phyloP scores from a whole-genome alignment of 2,329 filamentous ascomycete species.

The Didymella pomorum region DNA sequence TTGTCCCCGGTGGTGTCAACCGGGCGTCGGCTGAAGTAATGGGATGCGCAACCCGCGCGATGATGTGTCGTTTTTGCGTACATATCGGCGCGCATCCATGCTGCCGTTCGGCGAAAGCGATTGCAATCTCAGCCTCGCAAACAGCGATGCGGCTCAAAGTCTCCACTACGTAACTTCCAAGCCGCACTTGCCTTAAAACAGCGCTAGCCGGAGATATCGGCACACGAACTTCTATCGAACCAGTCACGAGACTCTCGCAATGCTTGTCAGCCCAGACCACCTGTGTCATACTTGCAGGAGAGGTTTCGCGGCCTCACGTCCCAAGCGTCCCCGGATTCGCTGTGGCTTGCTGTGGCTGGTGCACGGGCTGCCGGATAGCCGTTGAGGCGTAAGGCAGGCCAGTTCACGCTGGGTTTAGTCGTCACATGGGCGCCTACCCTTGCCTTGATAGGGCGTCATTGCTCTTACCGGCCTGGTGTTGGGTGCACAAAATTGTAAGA shows the following conservation, averaged over 20 bases:
- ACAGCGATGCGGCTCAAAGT: constrained; percentile 23
- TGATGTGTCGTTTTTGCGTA: constrained; percentile 1
- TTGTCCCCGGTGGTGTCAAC: not conserved
- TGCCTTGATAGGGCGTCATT: constrained; percentile 24
- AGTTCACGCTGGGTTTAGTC: constrained; percentile 17
- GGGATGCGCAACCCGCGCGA: not conserved
- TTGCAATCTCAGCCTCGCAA: constrained; percentile 14
- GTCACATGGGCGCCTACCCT: constrained; percentile 27
- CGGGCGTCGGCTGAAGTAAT: constrained; percentile 2
- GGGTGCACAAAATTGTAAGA: constrained; percentile 10
- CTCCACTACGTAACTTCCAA: constrained; percentile 22
- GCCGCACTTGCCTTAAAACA: constrained; percentile 7
- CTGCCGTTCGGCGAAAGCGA: constrained; percentile 9
- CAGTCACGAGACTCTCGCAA: constrained; percentile 26
- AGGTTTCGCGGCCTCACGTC: constrained; percentile 15
- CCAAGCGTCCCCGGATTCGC: constrained; percentile 29
- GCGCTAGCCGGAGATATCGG: constrained; percentile 27
- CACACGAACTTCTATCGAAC: constrained; percentile 2
- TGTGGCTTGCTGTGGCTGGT: constrained; percentile 40
- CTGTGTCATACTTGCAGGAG: constrained; percentile 34
- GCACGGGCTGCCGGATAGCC: constrained; percentile 34
- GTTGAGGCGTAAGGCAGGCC: constrained; percentile 36
- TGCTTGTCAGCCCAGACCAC: constrained; percentile 22
- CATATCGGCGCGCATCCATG: constrained; percentile 2
- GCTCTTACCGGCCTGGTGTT: constrained; percentile 15